phyloP scores from a whole-genome alignment of 306 rosid genomes.

The Abrus precatorius region DNA sequence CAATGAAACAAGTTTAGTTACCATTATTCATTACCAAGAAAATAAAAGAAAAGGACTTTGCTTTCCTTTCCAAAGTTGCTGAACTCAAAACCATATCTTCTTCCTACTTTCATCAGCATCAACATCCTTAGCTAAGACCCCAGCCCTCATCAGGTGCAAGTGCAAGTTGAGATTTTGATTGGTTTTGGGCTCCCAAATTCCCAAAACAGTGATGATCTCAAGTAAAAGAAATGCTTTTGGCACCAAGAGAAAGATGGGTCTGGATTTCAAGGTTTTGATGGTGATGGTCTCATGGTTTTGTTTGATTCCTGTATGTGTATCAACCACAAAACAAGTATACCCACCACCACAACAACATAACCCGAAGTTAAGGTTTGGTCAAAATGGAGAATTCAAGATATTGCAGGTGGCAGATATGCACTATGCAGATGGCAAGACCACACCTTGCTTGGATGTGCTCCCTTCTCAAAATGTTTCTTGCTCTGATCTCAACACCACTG shows the following conservation, averaged over 20 bases:
- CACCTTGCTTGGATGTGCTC: slow-evolving; percentile 76
- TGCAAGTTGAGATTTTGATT: slow-evolving; percentile 39
- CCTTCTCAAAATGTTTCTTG: slow-evolving; percentile 67
- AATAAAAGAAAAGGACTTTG: neutral
- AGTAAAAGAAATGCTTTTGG: slow-evolving; percentile 38
- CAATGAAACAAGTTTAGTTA: neutral
- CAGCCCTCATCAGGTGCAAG: slow-evolving; percentile 4
- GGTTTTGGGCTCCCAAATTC: neutral
- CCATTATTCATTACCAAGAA: neutral
- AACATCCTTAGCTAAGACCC: neutral
- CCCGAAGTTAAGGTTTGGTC: slow-evolving; percentile 64
- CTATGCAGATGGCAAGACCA: slow-evolving; percentile 72
- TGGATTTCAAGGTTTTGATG: slow-evolving; percentile 34
- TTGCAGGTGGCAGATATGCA: slow-evolving; percentile 99
- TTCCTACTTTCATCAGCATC: neutral
- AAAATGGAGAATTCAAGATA: slow-evolving; percentile 83
- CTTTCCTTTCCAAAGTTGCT: slow-evolving; percentile 11
- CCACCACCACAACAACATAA: slow-evolving; percentile 17
- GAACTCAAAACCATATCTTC: neutral
- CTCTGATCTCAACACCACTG: slow-evolving; percentile 88
- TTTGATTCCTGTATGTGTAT: slow-evolving; percentile 49
- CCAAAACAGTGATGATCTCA: slow-evolving; percentile 41
- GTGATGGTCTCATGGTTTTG: slow-evolving; percentile 7
- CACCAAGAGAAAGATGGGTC: slow-evolving; percentile 35
- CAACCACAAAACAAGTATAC: slow-evolving; percentile 42